These are phyloP conservation scores for Chenopodium album DNA, from an alignment of 148 eudicot genomes.

Conservation along the genomic window DNA sequence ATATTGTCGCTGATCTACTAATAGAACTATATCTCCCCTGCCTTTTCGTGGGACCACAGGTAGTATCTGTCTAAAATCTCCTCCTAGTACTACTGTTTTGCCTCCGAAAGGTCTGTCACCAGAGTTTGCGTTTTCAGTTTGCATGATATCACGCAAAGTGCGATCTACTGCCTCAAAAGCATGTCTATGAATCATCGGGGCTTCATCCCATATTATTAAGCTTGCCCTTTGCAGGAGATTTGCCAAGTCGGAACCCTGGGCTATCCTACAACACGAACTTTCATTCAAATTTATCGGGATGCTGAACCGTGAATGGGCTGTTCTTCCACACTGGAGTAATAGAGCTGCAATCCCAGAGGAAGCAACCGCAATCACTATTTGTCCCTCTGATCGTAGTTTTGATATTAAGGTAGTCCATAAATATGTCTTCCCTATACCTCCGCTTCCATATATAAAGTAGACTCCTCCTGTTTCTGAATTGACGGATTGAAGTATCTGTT, in stretches of 20 bases:
- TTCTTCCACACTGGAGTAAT: neutral
- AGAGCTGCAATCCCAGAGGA: neutral
- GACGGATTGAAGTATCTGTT: neutral
- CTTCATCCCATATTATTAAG: neutral
- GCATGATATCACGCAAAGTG: neutral
- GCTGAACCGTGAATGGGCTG: neutral
- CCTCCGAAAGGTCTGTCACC: neutral
- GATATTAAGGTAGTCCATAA: neutral
- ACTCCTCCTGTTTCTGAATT: neutral
- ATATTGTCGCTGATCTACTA: neutral
- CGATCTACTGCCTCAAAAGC: neutral
- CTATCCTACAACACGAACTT: neutral
- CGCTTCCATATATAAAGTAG: neutral
- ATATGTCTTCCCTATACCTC: neutral
- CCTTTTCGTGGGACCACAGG: neutral
- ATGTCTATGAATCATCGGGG: neutral
- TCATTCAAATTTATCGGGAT: neutral
- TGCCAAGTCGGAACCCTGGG: neutral
- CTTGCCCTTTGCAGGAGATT: neutral
- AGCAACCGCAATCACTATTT: neutral
- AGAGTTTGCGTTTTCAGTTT: neutral
- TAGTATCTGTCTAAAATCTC: conserved; percentile 12
- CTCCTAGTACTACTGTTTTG: neutral
- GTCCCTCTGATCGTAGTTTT: neutral
- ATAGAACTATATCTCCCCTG: neutral